A percentile compares a stretch with the other conserved stretches of the same genome.
phyloP scores from a whole-genome alignment of 371 early-diverging fungal species.

The Apophysomyces sp. region DNA sequence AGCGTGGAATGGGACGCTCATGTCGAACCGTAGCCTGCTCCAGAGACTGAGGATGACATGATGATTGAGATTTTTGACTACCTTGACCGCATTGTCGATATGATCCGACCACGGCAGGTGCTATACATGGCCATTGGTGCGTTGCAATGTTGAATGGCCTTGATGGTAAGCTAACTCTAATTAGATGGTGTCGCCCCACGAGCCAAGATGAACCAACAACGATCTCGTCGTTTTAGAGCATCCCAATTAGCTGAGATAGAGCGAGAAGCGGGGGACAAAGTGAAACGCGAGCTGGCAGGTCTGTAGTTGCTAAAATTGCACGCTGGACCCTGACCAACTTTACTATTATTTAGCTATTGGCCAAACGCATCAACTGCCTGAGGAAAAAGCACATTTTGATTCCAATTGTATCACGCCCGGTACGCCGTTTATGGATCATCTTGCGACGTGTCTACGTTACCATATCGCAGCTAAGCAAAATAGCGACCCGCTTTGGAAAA shows the following conservation, averaged over 20 bases:
- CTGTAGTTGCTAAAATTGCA: neutral
- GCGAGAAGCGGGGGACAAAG: constrained; percentile 70
- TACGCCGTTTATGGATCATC: constrained; percentile 97
- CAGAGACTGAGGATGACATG: constrained; percentile 93
- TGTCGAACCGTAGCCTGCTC: constrained; percentile 67
- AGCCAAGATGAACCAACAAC: constrained; percentile 99
- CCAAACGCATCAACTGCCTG: constrained; percentile 48
- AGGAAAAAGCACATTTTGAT: constrained; percentile 83
- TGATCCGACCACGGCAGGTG: constrained; percentile 91
- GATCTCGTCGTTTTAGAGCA: constrained; percentile 97
- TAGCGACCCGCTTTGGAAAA: constrained; percentile 88
- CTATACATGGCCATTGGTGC: constrained; percentile 96
- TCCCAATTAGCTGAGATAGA: constrained; percentile 83
- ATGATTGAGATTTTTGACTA: constrained; percentile 93
- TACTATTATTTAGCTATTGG: constrained; percentile 45
- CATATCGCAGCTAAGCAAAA: constrained; percentile 90
- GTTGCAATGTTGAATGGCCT: neutral
- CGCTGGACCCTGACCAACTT: neutral
- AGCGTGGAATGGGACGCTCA: neutral
- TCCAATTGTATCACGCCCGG: constrained; percentile 99
- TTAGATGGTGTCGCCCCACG: constrained; percentile 99
- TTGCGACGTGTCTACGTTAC: constrained; percentile 86
- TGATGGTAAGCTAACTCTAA: neutral
- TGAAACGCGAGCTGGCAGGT: constrained; percentile 64
- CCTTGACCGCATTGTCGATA: constrained; percentile 91